These are phyloP conservation scores for Pichia insulana DNA, from an alignment of 805 yeast species.

Conservation along the genomic window DNA sequence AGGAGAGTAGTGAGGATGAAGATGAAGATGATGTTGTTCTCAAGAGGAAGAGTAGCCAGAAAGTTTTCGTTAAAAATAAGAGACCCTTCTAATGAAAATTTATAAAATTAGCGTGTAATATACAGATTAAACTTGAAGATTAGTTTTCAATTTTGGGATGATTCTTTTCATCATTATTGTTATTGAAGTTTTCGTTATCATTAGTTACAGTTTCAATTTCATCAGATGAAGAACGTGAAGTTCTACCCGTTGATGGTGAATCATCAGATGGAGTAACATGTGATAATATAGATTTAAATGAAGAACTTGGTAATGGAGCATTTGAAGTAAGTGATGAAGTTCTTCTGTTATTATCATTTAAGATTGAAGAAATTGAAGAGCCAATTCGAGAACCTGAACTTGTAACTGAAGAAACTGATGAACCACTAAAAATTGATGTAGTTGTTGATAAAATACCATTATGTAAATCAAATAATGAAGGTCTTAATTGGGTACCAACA, in stretches of 20 bases:
- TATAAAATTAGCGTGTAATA: too few species aligned
- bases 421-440: slow-evolving; percentile 22
- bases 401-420: slow-evolving; percentile 16
- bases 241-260: neutral
- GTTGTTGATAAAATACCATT: slow-evolving; percentile 12
- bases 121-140: too few species aligned
- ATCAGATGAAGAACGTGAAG: neutral
- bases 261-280: neutral
- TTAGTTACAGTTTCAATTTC: neutral
- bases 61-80: neutral
- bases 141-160: too few species aligned
- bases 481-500: slow-evolving; percentile 8
- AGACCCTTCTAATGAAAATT: neutral
- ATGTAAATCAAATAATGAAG: slow-evolving; percentile 13
- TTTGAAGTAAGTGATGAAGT: neutral
- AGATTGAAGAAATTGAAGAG: slow-evolving; percentile 20
- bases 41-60: neutral
- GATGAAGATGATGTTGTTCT: neutral
- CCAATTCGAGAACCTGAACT: slow-evolving; percentile 19
- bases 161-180: neutral
- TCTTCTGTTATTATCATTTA: slow-evolving; percentile 17
- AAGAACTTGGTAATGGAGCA: slow-evolving; percentile 1
- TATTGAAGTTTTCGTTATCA: neutral
- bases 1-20: neutral
- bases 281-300: neutral